phyloP scores from a whole-genome alignment of 176 grass and related monocot species.

The Melocanna baccifera region DNA sequence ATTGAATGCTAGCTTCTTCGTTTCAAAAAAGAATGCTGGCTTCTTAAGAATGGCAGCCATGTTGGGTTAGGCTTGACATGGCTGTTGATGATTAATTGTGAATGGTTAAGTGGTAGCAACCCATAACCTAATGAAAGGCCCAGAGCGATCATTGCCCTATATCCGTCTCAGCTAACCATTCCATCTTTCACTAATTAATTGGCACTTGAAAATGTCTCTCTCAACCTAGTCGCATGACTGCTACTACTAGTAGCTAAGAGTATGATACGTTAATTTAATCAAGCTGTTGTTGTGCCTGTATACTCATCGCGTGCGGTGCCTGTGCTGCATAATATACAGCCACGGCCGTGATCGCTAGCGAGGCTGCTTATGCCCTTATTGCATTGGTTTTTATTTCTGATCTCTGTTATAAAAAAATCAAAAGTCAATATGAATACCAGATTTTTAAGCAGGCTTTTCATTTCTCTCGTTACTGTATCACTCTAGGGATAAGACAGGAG shows the following conservation, averaged over 20 bases:
- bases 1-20: background rate
- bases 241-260: background rate
- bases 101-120: conserved; percentile 25
- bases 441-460: too few species aligned
- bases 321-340: background rate
- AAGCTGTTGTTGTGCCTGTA: background rate
- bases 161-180: conserved; percentile 25
- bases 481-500: too few species aligned
- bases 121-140: conserved; percentile 17
- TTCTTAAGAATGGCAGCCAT: background rate
- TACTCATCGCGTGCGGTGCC: conserved; percentile 20
- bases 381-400: too few species aligned
- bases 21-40: background rate
- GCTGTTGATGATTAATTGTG: conserved; percentile 7
- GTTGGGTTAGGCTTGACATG: conserved; percentile 15
- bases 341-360: background rate
- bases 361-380: background rate
- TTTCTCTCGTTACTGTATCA: too few species aligned
- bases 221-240: background rate
- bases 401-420: too few species aligned
- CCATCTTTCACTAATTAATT: background rate
- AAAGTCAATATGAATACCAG: too few species aligned
- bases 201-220: background rate
- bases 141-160: background rate
- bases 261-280: conserved; percentile 7